Conservation (phyloP, 257 asterid genomes). For the Orobanche coerulescens region DNA sequence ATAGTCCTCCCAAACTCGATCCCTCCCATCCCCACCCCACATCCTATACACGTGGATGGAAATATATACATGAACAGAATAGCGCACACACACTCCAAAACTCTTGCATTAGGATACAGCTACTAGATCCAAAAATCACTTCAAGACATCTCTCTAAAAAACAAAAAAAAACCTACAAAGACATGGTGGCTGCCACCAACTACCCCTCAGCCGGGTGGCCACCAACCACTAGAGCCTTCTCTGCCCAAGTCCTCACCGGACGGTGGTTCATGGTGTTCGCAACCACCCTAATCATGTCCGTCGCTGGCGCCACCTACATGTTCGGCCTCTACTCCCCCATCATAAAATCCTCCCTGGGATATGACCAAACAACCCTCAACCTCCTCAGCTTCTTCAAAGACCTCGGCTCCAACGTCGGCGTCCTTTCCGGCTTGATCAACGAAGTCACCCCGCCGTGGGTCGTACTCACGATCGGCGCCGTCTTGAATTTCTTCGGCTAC, state of each 20-base stretch:
- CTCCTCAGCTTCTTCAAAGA: constrained; percentile 78
- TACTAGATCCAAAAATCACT: too few relatives aligned
- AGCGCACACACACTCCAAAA: neutral
- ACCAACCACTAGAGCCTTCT: constrained; percentile 18
- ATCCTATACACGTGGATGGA: neutral
- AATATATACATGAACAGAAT: neutral
- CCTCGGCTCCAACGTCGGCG: constrained; percentile 63
- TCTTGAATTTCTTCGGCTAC: constrained; percentile 69
- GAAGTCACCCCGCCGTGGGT: constrained; percentile 91
- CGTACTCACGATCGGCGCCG: constrained; percentile 62
- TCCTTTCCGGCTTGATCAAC: constrained; percentile 59
- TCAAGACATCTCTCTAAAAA: neutral
- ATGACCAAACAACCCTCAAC: constrained; percentile 74
- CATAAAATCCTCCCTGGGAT: constrained; percentile 45
- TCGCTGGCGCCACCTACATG: constrained; percentile 87
- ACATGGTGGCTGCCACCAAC: constrained; percentile 31
- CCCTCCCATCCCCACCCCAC: neutral
- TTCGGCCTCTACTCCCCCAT: constrained; percentile 52
- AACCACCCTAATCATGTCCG: constrained; percentile 58
- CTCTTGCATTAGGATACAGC: neutral
- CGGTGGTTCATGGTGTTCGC: constrained; percentile 82
- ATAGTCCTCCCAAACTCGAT: too few relatives aligned
- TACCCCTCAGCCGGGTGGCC: constrained; percentile 24
- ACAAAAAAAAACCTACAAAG: neutral
- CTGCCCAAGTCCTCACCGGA: constrained; percentile 40